Percentiles rank a stretch among this genome's conserved stretches.
These are phyloP conservation scores for Tetradesmus lagerheimii DNA, from an alignment of 139 green algal species.

Conservation along the genomic window DNA sequence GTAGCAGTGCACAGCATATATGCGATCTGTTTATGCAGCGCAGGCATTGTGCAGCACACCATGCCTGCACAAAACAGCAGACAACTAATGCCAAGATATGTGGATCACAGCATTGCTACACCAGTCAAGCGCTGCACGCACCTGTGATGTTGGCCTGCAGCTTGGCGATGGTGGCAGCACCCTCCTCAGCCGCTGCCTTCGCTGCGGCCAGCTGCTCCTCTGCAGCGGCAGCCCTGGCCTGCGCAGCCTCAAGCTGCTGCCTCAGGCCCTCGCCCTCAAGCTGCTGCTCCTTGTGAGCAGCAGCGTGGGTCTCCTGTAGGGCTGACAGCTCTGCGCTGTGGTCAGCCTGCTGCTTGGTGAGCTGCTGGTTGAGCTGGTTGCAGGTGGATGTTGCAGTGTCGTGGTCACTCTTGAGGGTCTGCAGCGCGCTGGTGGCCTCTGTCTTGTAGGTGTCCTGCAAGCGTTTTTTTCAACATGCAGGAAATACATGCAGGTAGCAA, in stretches of 20 bases:
- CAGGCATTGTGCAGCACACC: no score
- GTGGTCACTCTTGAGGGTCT: background rate
- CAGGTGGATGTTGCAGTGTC: background rate
- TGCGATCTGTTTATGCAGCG: no score
- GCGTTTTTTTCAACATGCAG: background rate
- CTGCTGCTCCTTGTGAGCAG: background rate
- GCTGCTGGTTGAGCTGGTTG: background rate
- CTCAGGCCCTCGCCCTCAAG: background rate
- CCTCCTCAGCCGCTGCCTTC: background rate
- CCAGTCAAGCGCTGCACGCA: background rate
- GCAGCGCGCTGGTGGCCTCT: background rate
- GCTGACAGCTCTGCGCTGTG: background rate
- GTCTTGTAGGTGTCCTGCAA: background rate
- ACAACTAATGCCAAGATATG: no score
- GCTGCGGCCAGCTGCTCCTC: background rate
- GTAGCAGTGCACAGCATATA: background rate
- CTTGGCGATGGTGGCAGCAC: background rate
- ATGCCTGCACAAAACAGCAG: no score
- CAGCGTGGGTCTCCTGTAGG: background rate
- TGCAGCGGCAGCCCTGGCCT: background rate
- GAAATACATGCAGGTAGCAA: background rate
- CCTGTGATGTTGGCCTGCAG: background rate
- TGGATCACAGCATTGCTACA: background rate
- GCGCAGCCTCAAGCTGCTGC: background rate
- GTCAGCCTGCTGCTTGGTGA: background rate